Conservation (phyloP, 495 filamentous ascomycete species). For the Durotheca rogersii region DNA sequence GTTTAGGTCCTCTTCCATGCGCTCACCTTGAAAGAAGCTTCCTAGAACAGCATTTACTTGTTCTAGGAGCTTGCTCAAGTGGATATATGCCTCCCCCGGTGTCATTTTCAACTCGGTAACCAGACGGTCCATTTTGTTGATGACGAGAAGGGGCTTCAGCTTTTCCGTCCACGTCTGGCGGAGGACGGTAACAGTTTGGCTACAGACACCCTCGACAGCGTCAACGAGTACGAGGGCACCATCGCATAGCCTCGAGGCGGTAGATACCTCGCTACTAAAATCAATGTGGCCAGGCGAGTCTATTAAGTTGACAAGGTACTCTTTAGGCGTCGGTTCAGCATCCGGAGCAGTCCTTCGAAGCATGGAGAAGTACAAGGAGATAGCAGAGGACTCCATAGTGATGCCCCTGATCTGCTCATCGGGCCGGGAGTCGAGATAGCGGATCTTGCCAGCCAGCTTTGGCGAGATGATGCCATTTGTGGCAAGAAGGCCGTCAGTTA, state of each 20-base stretch:
- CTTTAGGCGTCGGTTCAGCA: slow-evolving; percentile 66
- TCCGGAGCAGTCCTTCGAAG: slow-evolving; percentile 66
- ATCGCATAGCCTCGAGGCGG: slow-evolving; percentile 90
- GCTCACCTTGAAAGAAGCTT: slow-evolving; percentile 95
- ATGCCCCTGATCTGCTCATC: slow-evolving; percentile 97
- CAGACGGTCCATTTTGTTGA: slow-evolving; percentile 97
- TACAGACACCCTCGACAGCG: slow-evolving; percentile 96
- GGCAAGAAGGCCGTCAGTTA: slow-evolving; percentile 93
- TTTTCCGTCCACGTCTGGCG: slow-evolving; percentile 96
- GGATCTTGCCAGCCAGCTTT: slow-evolving; percentile 95
- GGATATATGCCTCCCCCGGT: slow-evolving; percentile 81
- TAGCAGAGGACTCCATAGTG: slow-evolving; percentile 99
- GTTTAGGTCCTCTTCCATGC: slow-evolving; percentile 97
- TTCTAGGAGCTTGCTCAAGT: slow-evolving; percentile 86
- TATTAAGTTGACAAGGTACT: slow-evolving; percentile 96
- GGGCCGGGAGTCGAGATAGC: slow-evolving; percentile 93
- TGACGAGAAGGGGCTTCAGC: slow-evolving; percentile 87
- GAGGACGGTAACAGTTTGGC: slow-evolving; percentile 95
- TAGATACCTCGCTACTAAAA: slow-evolving; percentile 97
- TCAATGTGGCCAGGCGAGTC: slow-evolving; percentile 98
- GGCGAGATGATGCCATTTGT: slow-evolving; percentile 99
- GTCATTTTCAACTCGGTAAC: slow-evolving; percentile 93
- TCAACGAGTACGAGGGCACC: slow-evolving; percentile 96
- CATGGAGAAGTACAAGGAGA: slow-evolving; percentile 95
- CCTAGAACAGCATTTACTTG: slow-evolving; percentile 97